Percentiles rank a stretch among this genome's conserved stretches.
Conservation (phyloP, 1,284 basidiomycete species). For the Ustilago curta region DNA sequence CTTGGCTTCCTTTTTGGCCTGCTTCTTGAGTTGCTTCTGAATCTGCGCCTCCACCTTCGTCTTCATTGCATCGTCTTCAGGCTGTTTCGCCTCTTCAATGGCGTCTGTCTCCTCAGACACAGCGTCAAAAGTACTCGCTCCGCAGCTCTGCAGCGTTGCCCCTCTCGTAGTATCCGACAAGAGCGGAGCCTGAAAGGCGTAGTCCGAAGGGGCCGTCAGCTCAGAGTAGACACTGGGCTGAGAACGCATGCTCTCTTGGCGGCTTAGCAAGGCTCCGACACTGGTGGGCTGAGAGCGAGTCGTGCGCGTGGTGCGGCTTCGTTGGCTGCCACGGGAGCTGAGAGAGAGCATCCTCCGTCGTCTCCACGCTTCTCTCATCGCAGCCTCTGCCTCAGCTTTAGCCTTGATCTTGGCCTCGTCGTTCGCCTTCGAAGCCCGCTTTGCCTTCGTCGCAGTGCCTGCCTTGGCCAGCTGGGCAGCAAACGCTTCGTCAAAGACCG, state of each 20-base stretch:
- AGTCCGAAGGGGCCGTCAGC: conserved; percentile 45
- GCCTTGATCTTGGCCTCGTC: conserved; percentile 25
- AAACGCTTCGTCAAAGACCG: conserved; percentile 42
- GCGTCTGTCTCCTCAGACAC: conserved; percentile 4
- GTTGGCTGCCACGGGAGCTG: conserved; percentile 41
- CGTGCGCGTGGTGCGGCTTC: conserved; percentile 13
- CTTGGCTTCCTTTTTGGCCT: conserved; percentile 31
- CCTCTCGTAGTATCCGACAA: conserved; percentile 16
- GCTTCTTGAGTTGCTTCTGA: conserved; percentile 31
- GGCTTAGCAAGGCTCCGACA: conserved; percentile 2
- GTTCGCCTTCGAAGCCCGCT: not conserved
- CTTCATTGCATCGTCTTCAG: not conserved
- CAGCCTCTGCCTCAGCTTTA: conserved; percentile 36
- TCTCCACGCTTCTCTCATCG: conserved; percentile 30
- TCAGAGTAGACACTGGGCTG: conserved; percentile 43
- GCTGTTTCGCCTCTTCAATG: not conserved
- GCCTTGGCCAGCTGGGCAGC: conserved; percentile 19
- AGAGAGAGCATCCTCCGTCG: conserved; percentile 35
- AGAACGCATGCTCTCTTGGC: conserved; percentile 28
- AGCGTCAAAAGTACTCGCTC: conserved; percentile 10
- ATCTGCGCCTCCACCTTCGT: conserved; percentile 9
- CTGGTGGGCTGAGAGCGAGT: not conserved
- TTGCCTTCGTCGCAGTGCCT: not conserved
- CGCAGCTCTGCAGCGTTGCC: conserved; percentile 13
- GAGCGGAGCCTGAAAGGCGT: conserved; percentile 39